Evolutionary conservation across 768 basidiomycete genomes (phyloP).

Genomic region (Lactarius vividus): DNA sequence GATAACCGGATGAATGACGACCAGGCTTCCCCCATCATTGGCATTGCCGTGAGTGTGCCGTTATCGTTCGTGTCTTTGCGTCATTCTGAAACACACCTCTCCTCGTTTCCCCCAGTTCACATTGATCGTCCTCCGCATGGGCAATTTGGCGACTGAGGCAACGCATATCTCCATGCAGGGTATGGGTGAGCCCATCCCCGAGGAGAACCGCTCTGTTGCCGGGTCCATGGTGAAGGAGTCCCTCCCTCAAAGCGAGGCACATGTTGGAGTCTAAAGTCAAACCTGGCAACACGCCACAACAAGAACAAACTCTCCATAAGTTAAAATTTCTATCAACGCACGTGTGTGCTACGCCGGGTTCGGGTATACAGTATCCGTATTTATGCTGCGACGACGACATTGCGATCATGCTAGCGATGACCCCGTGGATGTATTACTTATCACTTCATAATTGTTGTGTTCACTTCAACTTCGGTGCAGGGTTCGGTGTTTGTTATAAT

Average conservation of each 20-base stretch:
- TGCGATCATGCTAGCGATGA: slow-evolving; percentile 13
- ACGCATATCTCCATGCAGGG: slow-evolving; percentile 26
- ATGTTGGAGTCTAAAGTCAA: slow-evolving; percentile 4
- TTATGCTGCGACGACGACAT: slow-evolving; percentile 20
- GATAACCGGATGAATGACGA: not conserved
- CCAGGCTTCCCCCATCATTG: slow-evolving; percentile 23
- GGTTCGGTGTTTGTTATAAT: not conserved
- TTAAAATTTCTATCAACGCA: not conserved
- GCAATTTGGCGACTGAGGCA: not conserved
- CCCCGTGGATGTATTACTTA: slow-evolving; percentile 1
- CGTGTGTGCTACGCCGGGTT: not conserved
- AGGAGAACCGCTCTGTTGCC: slow-evolving; percentile 7
- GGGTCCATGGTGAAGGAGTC: slow-evolving; percentile 23
- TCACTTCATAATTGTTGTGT: slow-evolving; percentile 4
- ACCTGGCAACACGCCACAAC: not conserved
- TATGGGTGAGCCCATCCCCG: slow-evolving; percentile 10
- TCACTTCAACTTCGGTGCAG: not conserved
- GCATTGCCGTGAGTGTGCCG: slow-evolving; percentile 18
- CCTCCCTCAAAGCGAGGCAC: slow-evolving; percentile 3
- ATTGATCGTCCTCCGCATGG: slow-evolving; percentile 20
- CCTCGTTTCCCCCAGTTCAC: slow-evolving; percentile 11
- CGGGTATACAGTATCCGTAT: not conserved
- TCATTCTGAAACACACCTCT: not conserved
- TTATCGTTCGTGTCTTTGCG: not conserved
- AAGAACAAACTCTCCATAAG: not conserved